These are phyloP conservation scores for Coleophoma crateriformis DNA, from an alignment of 2,329 filamentous ascomycete species.

Conservation along the genomic window DNA sequence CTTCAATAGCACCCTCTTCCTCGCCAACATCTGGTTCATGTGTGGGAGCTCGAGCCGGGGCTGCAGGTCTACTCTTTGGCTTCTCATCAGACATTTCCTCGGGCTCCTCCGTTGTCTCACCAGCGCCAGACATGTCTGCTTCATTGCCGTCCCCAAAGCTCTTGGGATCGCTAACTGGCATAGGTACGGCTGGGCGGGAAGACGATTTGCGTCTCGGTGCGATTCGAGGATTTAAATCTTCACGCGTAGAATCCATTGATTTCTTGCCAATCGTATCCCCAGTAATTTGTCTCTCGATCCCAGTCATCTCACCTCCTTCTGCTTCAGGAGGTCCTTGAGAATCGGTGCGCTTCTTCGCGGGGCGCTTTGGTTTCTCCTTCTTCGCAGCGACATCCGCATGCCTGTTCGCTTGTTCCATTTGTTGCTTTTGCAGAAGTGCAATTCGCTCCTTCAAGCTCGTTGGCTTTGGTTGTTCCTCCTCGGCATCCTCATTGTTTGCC, in stretches of 20 bases:
- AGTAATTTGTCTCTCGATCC: slow-evolving; percentile 40
- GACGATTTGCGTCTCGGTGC: slow-evolving; percentile 45
- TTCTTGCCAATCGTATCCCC: slow-evolving; percentile 41
- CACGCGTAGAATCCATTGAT: slow-evolving; percentile 41
- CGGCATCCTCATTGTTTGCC: slow-evolving; percentile 42
- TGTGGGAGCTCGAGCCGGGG: slow-evolving; percentile 31
- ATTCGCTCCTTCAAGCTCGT: slow-evolving; percentile 94
- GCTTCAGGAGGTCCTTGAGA: slow-evolving; percentile 34
- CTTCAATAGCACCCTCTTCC: slow-evolving; percentile 37
- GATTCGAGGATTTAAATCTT: slow-evolving; percentile 32
- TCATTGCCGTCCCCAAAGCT: slow-evolving; percentile 55
- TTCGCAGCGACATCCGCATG: slow-evolving; percentile 73
- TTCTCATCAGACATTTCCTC: slow-evolving; percentile 54
- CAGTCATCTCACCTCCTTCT: slow-evolving; percentile 27
- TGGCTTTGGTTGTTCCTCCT: slow-evolving; percentile 81
- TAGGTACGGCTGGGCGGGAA: slow-evolving; percentile 35
- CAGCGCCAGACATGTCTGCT: slow-evolving; percentile 59
- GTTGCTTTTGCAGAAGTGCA: slow-evolving; percentile 87
- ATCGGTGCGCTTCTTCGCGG: slow-evolving; percentile 60
- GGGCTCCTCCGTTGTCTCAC: slow-evolving; percentile 56
- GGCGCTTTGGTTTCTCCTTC: slow-evolving; percentile 83
- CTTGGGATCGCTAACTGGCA: slow-evolving; percentile 25
- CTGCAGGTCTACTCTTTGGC: slow-evolving; percentile 26
- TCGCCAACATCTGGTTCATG: slow-evolving; percentile 36
- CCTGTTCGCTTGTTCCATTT: slow-evolving; percentile 80